A percentile compares a stretch with the other conserved stretches of the same genome.
These are phyloP conservation scores for Tirmania nivea DNA, from an alignment of 495 filamentous ascomycete species.

Conservation along the genomic window DNA sequence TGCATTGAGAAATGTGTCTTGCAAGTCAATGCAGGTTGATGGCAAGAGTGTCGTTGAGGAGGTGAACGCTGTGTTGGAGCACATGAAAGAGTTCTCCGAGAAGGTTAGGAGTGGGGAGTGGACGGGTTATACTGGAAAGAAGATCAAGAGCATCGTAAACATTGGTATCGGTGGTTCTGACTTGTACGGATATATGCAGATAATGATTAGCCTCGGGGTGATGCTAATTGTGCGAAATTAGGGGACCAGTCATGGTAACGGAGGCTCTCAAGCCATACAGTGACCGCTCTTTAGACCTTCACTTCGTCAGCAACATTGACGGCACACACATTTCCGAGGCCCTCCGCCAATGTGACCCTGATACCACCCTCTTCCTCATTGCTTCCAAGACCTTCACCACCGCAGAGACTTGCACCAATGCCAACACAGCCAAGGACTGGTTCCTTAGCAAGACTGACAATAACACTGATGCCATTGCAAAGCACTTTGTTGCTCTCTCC, in stretches of 20 bases:
- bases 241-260: slow-evolving; percentile 94
- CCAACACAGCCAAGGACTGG: slow-evolving; percentile 89
- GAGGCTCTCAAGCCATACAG: slow-evolving; percentile 92
- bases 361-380: slow-evolving; percentile 92
- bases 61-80: slow-evolving; percentile 73
- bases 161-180: slow-evolving; percentile 96
- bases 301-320: slow-evolving; percentile 99
- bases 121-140: slow-evolving; percentile 98
- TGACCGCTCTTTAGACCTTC: slow-evolving; percentile 58
- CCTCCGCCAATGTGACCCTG: slow-evolving; percentile 65
- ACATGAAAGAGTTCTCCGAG: slow-evolving; percentile 94
- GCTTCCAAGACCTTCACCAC: slow-evolving; percentile 99
- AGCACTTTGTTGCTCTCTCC: slow-evolving; percentile 96
- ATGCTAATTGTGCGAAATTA: slow-evolving; percentile 18
- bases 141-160: slow-evolving; percentile 88
- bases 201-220: too few relatives aligned
- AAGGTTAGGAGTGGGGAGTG: slow-evolving; percentile 85
- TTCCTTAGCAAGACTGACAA: slow-evolving; percentile 62
- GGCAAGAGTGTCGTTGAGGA: slow-evolving; percentile 90
- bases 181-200: slow-evolving; percentile 38
- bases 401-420: slow-evolving; percentile 89
- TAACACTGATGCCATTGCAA: slow-evolving; percentile 66
- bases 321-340: slow-evolving; percentile 95
- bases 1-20: slow-evolving; percentile 70
- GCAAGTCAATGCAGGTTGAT: slow-evolving; percentile 74